Percentiles rank a stretch among this genome's conserved stretches.
phyloP scores from a whole-genome alignment of 257 asterid genomes.

The Echium plantagineum region DNA sequence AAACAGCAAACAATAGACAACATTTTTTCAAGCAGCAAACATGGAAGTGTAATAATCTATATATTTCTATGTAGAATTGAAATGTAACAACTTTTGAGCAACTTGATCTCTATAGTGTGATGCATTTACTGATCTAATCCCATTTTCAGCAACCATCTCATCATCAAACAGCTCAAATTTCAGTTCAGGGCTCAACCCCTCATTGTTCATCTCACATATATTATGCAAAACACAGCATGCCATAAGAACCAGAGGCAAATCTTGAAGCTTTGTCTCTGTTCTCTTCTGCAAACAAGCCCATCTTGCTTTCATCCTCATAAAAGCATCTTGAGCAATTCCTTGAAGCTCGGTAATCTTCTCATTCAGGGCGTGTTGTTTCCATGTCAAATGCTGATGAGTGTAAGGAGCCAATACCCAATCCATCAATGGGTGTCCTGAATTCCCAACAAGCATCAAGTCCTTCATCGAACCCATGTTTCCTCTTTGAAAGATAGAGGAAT shows the following conservation, averaged over 20 bases:
- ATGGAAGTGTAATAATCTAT: not conserved
- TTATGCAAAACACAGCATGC: conserved; percentile 86
- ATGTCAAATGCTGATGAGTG: conserved; percentile 41
- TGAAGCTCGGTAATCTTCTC: conserved; percentile 40
- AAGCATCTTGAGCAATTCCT: conserved; percentile 42
- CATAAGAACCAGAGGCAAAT: conserved; percentile 65
- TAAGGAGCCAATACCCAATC: conserved; percentile 76
- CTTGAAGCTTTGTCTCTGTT: conserved; percentile 76
- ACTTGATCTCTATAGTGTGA: conserved; percentile 47
- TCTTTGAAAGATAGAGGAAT: conserved; percentile 53
- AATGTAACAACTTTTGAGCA: conserved; percentile 70
- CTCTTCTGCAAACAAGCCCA: conserved; percentile 84
- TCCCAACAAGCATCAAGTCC: conserved; percentile 41
- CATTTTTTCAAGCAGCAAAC: too few relatives aligned
- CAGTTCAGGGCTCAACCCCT: conserved; percentile 38
- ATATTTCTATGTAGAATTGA: conserved; percentile 12
- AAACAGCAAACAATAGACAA: not conserved
- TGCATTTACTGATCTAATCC: conserved; percentile 34
- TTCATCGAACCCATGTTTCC: conserved; percentile 39
- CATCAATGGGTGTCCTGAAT: conserved; percentile 33
- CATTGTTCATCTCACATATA: conserved; percentile 58
- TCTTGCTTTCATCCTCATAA: conserved; percentile 60
- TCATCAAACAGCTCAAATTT: conserved; percentile 59
- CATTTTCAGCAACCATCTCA: conserved; percentile 31
- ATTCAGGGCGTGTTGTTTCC: conserved; percentile 69